Percentiles rank a stretch among this genome's conserved stretches.
Evolutionary conservation across 495 filamentous ascomycete genomes (phyloP).

Genomic region (Aspergillus incahuasiensis): DNA sequence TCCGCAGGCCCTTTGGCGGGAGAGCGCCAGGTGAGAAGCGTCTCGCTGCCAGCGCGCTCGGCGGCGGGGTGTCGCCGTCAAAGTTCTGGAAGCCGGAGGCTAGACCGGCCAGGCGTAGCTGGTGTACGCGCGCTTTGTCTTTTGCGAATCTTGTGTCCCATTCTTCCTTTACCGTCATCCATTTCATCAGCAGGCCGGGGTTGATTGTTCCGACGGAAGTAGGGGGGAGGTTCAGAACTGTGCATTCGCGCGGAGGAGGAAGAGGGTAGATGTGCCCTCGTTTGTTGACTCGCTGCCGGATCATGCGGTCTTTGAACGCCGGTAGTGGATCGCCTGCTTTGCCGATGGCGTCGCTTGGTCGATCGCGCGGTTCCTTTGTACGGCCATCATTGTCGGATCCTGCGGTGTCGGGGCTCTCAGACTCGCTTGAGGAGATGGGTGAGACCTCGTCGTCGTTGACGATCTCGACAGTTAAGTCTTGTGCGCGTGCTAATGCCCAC

Average conservation of each 20-base stretch:
- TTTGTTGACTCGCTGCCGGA: slow-evolving; percentile 77
- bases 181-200: slow-evolving; percentile 71
- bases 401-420: slow-evolving; percentile 34
- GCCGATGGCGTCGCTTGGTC: slow-evolving; percentile 50
- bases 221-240: slow-evolving; percentile 54
- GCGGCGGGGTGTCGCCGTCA: slow-evolving; percentile 72
- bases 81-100: slow-evolving; percentile 63
- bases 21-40: slow-evolving; percentile 48
- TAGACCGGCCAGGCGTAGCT: slow-evolving; percentile 65
- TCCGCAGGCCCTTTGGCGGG: slow-evolving; percentile 45
- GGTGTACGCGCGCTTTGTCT: slow-evolving; percentile 63
- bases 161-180: slow-evolving; percentile 64
- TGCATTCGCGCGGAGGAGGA: slow-evolving; percentile 54
- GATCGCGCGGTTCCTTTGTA: slow-evolving; percentile 10
- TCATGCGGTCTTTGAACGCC: slow-evolving; percentile 76
- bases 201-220: slow-evolving; percentile 75
- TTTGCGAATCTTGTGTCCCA: slow-evolving; percentile 68
- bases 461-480: slow-evolving; percentile 73
- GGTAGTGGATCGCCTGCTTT: slow-evolving; percentile 80
- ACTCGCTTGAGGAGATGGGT: slow-evolving; percentile 59
- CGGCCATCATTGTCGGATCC: slow-evolving; percentile 19
- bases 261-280: slow-evolving; percentile 68
- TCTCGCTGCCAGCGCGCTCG: slow-evolving; percentile 74
- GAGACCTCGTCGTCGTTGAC: slow-evolving; percentile 72
- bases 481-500: slow-evolving; percentile 81